A percentile compares a stretch with the other conserved stretches of the same genome.
phyloP scores from a whole-genome alignment of 2,329 filamentous ascomycete genomes.

The Calonectria pteridis region DNA sequence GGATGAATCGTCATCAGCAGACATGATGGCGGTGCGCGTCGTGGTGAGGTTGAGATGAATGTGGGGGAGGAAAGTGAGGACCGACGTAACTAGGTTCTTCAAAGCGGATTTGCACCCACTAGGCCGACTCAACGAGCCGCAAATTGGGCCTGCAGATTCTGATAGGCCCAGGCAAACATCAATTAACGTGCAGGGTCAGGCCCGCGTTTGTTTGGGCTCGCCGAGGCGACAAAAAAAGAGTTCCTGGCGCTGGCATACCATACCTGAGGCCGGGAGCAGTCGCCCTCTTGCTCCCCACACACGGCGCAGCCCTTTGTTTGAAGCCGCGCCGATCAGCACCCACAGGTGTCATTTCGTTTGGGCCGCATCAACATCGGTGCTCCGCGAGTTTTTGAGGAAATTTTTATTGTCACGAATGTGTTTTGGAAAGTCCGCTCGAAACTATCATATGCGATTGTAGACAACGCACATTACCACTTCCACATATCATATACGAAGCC shows the following conservation, averaged over 20 bases:
- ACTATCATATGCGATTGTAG: slow-evolving; percentile 1
- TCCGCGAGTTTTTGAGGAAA: slow-evolving; percentile 13
- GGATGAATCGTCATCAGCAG: slow-evolving; percentile 72
- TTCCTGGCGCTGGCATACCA: slow-evolving; percentile 12
- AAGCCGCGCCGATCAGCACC: slow-evolving; percentile 23
- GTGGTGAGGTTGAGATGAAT: slow-evolving; percentile 47
- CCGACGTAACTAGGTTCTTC: slow-evolving; percentile 46
- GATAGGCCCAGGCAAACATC: slow-evolving; percentile 47
- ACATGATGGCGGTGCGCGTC: slow-evolving; percentile 58
- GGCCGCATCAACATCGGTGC: slow-evolving; percentile 12
- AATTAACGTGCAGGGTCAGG: slow-evolving; percentile 35
- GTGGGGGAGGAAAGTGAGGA: slow-evolving; percentile 48
- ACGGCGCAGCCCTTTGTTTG: slow-evolving; percentile 20
- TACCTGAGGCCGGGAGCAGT: slow-evolving; percentile 7
- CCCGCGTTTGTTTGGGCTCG: slow-evolving; percentile 16
- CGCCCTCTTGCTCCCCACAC: slow-evolving; percentile 24
- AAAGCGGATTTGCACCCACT: slow-evolving; percentile 49
- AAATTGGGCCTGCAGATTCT: slow-evolving; percentile 47
- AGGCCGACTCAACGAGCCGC: slow-evolving; percentile 45
- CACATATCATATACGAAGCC: background rate
- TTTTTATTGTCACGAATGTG: slow-evolving; percentile 11
- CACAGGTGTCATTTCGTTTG: slow-evolving; percentile 13
- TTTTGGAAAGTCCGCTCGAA: background rate
- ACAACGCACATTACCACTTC: slow-evolving; percentile 10
- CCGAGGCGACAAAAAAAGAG: slow-evolving; percentile 5